Evolutionary conservation across 805 yeast species (phyloP), one percentile per base, ranked within the genome.

Genomic region (Hanseniaspora vineae): DNA sequence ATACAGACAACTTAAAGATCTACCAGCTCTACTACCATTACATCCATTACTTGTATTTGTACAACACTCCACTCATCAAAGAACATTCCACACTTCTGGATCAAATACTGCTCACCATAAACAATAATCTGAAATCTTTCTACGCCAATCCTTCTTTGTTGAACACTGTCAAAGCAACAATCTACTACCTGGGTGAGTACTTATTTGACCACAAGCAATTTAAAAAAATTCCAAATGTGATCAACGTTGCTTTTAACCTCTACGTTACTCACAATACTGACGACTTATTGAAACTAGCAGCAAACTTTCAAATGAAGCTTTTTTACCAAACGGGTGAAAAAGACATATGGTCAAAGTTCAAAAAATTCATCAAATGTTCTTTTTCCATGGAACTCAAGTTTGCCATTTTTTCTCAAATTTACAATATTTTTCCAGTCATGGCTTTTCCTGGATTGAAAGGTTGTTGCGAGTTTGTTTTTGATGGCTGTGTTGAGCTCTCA

Each of bases 231-330:
- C 46, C 51, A 0, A 61, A 61, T 49, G 42, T 61, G 6, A 52
- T 58, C 10, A 58, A 55, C 35, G 56, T 64, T 10, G 31, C 53
- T n/a, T 64, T 55, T 45, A 64, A 64, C 45, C 45, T 52, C 8
- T 61, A 51, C 19, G 51, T 60, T 4, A 46, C 52, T 8, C 46
- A 44, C 2, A 53, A 53, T 35, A 49, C 55, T 17, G 42, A 42
- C 11, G 35, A 31, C 0, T 56, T 53, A 31, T 42, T 61, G 12
- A 20, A 45, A 2, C 17, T 46, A 2, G 55, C 60, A 6, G 39
- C 54, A 3, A 44, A 46, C 23, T 31, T 51, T 2, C 56, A 56
- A 35, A 23, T 54, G 29, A 19, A 42, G 45, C 48, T 29, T 49
- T 51, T 49, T 5, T 39, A 35, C 17, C 44, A 39, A 15, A 12